These are phyloP conservation scores for Madurella mycetomatis DNA, from an alignment of 2,329 filamentous ascomycete genomes.

Conservation along the genomic window DNA sequence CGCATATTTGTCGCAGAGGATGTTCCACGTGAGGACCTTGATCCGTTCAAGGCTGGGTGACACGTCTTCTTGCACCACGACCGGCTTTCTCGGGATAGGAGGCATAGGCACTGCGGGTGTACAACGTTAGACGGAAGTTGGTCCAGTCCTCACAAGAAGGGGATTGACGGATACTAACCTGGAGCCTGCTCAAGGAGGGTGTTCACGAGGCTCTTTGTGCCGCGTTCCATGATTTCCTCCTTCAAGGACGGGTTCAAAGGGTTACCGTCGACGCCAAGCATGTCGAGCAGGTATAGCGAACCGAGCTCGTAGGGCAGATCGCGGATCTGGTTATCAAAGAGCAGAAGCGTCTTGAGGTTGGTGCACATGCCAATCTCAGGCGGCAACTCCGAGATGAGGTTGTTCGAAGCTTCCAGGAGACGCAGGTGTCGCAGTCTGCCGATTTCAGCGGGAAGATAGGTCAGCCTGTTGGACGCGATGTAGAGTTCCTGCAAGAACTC, in stretches of 20 bases:
- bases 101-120: slow-evolving; percentile 62
- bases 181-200: slow-evolving; percentile 79
- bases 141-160: slow-evolving; percentile 2
- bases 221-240: slow-evolving; percentile 78
- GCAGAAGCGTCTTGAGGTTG: slow-evolving; percentile 75
- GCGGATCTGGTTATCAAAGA: slow-evolving; percentile 87
- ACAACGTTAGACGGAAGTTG: slow-evolving; percentile 19
- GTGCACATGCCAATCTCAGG: slow-evolving; percentile 96
- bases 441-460: slow-evolving; percentile 72
- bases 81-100: slow-evolving; percentile 69
- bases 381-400: slow-evolving; percentile 76
- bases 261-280: slow-evolving; percentile 89
- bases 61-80: slow-evolving; percentile 69
- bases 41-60: slow-evolving; percentile 62
- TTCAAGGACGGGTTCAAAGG: slow-evolving; percentile 73
- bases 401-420: slow-evolving; percentile 83
- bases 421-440: slow-evolving; percentile 77
- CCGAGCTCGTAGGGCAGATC: slow-evolving; percentile 82
- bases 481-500: slow-evolving; percentile 88
- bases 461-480: slow-evolving; percentile 87
- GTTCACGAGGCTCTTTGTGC: slow-evolving; percentile 79
- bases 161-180: slow-evolving; percentile 54
- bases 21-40: slow-evolving; percentile 90
- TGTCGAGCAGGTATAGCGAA: slow-evolving; percentile 80
- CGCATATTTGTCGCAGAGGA: slow-evolving; percentile 88